Percentiles rank a stretch among this genome's conserved stretches.
Conservation (phyloP, 2,329 filamentous ascomycete genomes). For the Keithomyces neogunnii region DNA sequence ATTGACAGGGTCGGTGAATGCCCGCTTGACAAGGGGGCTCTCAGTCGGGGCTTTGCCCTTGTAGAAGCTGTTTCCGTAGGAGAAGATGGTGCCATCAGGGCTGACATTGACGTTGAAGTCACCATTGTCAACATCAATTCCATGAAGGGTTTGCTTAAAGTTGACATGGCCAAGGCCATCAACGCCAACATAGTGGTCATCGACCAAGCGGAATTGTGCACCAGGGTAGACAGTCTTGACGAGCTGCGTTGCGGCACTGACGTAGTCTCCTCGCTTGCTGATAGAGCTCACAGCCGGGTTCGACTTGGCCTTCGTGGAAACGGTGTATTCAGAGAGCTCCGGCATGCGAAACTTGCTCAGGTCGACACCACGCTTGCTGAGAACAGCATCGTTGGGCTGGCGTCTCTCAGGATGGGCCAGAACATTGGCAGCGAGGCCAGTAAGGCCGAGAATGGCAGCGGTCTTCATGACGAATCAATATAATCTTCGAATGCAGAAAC, state of each 20-base stretch:
- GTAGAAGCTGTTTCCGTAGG: conserved; percentile 42
- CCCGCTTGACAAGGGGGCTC: conserved; percentile 29
- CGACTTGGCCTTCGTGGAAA: conserved; percentile 12
- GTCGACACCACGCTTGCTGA: conserved; percentile 23
- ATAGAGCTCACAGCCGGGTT: conserved; percentile 13
- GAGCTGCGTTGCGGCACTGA: conserved; percentile 35
- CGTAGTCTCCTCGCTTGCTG: conserved; percentile 25
- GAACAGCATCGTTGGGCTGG: conserved; percentile 12
- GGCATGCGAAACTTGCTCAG: conserved; percentile 24
- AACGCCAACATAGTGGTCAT: conserved; percentile 44
- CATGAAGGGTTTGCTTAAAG: conserved; percentile 50
- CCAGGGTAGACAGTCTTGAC: conserved; percentile 28
- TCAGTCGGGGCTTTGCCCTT: conserved; percentile 32
- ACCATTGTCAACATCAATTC: conserved; percentile 51
- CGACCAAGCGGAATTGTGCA: conserved; percentile 39
- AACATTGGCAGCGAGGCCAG: conserved; percentile 22
- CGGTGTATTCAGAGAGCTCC: conserved; percentile 20
- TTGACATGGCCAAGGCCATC: conserved; percentile 50
- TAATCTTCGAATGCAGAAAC: too few species aligned
- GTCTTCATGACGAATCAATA: conserved; percentile 20
- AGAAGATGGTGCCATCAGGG: conserved; percentile 46
- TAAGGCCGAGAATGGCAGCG: conserved; percentile 23
- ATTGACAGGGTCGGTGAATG: conserved; percentile 31
- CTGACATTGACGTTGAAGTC: conserved; percentile 53
- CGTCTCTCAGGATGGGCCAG: conserved; percentile 23